These are phyloP conservation scores for Stylonectria norvegica DNA, from an alignment of 2,329 filamentous ascomycete species.

Conservation along the genomic window DNA sequence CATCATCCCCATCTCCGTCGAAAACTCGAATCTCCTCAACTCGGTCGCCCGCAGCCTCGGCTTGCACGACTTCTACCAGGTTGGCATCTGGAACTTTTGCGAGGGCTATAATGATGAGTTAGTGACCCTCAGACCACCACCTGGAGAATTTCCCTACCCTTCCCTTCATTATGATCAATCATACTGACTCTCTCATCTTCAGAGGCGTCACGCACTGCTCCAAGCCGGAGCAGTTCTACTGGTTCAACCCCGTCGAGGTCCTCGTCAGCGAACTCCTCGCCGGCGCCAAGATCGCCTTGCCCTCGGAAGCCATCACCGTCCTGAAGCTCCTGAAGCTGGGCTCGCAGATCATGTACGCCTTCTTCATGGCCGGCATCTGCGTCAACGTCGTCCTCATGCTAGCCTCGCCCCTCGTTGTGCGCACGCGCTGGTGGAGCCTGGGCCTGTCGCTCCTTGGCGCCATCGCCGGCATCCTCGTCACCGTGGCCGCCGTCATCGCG, in stretches of 20 bases:
- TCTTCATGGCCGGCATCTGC: constrained; percentile 71
- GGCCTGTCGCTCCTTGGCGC: constrained; percentile 67
- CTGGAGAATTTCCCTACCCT: neutral
- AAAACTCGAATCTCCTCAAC: constrained; percentile 75
- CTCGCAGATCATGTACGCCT: constrained; percentile 83
- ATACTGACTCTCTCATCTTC: constrained; percentile 39
- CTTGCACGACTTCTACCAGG: constrained; percentile 90
- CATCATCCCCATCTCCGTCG: constrained; percentile 70
- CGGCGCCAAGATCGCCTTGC: constrained; percentile 79
- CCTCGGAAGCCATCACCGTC: constrained; percentile 67
- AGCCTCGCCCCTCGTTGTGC: constrained; percentile 54
- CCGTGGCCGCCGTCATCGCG: constrained; percentile 68
- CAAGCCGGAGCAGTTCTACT: constrained; percentile 66
- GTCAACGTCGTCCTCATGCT: constrained; percentile 72
- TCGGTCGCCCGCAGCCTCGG: constrained; percentile 82
- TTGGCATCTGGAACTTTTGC: constrained; percentile 89
- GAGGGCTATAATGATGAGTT: constrained; percentile 72
- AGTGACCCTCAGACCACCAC: constrained; percentile 19
- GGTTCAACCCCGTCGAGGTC: constrained; percentile 87
- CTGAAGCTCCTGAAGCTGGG: constrained; percentile 70
- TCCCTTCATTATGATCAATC: neutral
- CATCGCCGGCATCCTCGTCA: constrained; percentile 62
- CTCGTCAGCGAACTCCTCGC: constrained; percentile 75
- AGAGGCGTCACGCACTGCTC: constrained; percentile 76
- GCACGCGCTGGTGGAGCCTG: constrained; percentile 60